Evolutionary conservation across 805 yeast genomes (phyloP).

Genomic region (Teunomyces kruisii): DNA sequence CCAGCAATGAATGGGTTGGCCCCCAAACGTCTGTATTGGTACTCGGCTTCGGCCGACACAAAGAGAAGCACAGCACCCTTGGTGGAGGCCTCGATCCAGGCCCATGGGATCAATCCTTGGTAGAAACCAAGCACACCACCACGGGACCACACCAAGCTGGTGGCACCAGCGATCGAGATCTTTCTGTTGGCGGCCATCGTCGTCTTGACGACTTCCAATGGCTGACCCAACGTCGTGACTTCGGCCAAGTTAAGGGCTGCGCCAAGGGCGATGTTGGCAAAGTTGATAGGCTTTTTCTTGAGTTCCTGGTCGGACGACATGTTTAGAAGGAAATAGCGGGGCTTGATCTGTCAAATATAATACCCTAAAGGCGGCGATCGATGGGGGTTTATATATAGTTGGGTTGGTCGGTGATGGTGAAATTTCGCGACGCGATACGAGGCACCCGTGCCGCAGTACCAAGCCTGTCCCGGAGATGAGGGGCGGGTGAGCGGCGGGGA

Average conservation of each 20-base stretch:
- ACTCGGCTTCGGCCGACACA: constrained; percentile 91
- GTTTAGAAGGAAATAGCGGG: background rate
- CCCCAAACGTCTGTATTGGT: constrained; percentile 64
- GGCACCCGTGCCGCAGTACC: background rate
- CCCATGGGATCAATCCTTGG: constrained; percentile 99
- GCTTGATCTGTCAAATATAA: background rate
- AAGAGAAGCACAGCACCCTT: constrained; percentile 95
- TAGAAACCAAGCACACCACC: constrained; percentile 93
- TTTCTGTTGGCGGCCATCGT: constrained; percentile 97
- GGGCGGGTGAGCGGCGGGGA: background rate
- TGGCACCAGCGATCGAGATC: constrained; percentile 64
- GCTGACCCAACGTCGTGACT: constrained; percentile 94
- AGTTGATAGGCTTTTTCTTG: constrained; percentile 83
- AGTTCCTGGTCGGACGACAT: constrained; percentile 22
- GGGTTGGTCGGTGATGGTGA: background rate
- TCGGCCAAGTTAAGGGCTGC: constrained; percentile 92
- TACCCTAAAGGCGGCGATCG: background rate
- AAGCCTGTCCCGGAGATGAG: background rate
- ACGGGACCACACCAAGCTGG: constrained; percentile 80
- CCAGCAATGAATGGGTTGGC: constrained; percentile 73
- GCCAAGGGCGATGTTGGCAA: constrained; percentile 88
- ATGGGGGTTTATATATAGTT: background rate
- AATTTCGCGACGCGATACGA: background rate
- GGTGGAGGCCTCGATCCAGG: constrained; percentile 99
- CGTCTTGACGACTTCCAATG: constrained; percentile 92